Base-by-base conservation (phyloP, 2,329 filamentous ascomycete genomes). In the Ophiostoma montium region DNA sequence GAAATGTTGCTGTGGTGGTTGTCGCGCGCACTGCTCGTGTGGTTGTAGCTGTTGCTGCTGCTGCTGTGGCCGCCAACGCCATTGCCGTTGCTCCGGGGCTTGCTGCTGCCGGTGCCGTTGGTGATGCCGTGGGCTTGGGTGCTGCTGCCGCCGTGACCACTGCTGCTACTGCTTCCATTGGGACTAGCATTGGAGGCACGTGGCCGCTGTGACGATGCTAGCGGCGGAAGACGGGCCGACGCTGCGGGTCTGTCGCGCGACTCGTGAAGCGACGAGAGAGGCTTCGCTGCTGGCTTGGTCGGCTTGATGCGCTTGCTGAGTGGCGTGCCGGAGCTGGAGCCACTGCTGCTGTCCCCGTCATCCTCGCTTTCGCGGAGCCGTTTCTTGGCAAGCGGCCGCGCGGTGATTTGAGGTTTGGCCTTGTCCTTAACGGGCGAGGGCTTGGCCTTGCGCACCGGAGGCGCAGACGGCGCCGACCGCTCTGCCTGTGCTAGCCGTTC, bases 251-350 rank as follows among this genome's bases (percentile, higher is more conserved):
- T 38, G 12, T 49, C 41, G 2, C 47, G 47, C 13, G 39, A 12
- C 2, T 42, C 47, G 11, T 21, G 47, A 6, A 18, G 47, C 10
- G 4, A 41, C 9, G 19, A 19, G 36, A 30, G 30, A 12, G 44
- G 2, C 46, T 50, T 53, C 7, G 50, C 16, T 19, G 52, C 19
- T 3, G 54, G n/a, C 52, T 62, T 62, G 46, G 52, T 31, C 1
- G 68, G 63, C 64, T 76, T 77, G 55, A 72, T 64, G n/a, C 75
- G 70, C 62, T 78, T 78, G 57, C 69, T 73, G 11, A 79, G 63
- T 3, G 75, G 75, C 11, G 71, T 74, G 13, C 72, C 73, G 0
- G 76, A 79, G 61, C 75, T 78, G 2, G 75, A 79, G 56, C 74
- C 77, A 50, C 74, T 75, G 54, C 74, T 78, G 50, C 74, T 55